These are phyloP conservation scores for Eucalyptus shirleyi DNA, from an alignment of 345 rosid species.

Conservation along the genomic window DNA sequence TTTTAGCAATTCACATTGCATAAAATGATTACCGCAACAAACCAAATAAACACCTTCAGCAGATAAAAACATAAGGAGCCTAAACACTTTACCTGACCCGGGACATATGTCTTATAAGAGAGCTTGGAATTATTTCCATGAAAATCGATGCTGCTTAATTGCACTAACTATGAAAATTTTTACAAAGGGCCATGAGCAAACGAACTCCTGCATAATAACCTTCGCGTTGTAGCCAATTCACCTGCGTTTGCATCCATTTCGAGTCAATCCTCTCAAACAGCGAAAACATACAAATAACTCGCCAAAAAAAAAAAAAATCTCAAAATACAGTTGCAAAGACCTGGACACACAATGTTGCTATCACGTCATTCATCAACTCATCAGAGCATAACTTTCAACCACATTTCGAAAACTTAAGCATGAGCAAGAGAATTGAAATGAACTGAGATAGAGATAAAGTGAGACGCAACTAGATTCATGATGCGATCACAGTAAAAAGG, in stretches of 20 bases:
- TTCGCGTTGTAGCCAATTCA: conserved; percentile 59
- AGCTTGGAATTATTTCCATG: conserved; percentile 35
- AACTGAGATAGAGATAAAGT: too few relatives aligned
- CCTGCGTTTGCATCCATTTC: background rate
- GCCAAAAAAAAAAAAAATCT: background rate
- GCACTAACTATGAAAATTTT: background rate
- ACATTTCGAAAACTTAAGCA: background rate
- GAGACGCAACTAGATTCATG: background rate
- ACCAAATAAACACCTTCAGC: background rate
- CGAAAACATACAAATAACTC: background rate
- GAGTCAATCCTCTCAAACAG: background rate
- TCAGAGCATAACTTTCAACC: background rate
- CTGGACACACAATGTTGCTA: background rate
- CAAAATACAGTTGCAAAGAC: background rate
- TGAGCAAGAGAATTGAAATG: background rate
- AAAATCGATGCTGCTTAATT: background rate
- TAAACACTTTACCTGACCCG: conserved; percentile 60
- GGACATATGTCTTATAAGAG: conserved; percentile 78
- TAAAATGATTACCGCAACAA: background rate
- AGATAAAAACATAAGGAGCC: background rate
- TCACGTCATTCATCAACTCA: background rate
- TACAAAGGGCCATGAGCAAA: conserved; percentile 75
- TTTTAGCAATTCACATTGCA: background rate
- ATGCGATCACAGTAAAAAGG: background rate
- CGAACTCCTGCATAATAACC: conserved; percentile 87